These are phyloP conservation scores for Scutellaria baicalensis DNA, from an alignment of 257 asterid species.

Conservation along the genomic window DNA sequence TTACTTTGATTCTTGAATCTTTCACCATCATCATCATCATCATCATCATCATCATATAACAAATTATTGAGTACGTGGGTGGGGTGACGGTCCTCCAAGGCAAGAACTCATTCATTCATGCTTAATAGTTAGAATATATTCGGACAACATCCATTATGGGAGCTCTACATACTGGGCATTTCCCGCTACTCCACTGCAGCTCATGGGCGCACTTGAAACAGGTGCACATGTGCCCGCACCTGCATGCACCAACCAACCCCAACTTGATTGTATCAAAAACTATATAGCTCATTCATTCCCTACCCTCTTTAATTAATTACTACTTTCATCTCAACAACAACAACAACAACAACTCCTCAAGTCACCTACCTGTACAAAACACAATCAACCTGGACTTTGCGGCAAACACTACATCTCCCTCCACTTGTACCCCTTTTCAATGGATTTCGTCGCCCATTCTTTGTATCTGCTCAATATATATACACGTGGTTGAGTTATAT, in stretches of 20 bases:
- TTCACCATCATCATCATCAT: background rate
- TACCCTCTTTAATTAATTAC: too few relatives aligned
- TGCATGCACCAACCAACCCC: constrained; percentile 6
- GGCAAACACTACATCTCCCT: constrained; percentile 62
- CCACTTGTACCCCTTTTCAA: constrained; percentile 14
- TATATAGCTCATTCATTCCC: too few relatives aligned
- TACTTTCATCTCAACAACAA: too few relatives aligned
- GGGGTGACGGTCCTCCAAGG: constrained; percentile 20
- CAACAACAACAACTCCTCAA: too few relatives aligned
- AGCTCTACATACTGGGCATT: constrained; percentile 74
- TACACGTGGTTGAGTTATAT: background rate
- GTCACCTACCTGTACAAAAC: constrained; percentile 71
- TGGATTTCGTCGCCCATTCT: constrained; percentile 26
- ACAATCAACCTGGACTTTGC: constrained; percentile 57
- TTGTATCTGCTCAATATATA: constrained; percentile 32
- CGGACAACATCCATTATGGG: constrained; percentile 70
- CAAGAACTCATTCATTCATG: constrained; percentile 30
- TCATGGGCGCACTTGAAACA: constrained; percentile 76
- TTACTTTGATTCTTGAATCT: background rate
- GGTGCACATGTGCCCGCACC: constrained; percentile 97
- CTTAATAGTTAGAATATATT: constrained; percentile 19
- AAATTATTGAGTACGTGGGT: too few relatives aligned
- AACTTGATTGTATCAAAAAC: too few relatives aligned
- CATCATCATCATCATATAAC: background rate
- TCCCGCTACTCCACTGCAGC: constrained; percentile 59